phyloP scores from a whole-genome alignment of 768 basidiomycete genomes.

The Suillus alpinus region DNA sequence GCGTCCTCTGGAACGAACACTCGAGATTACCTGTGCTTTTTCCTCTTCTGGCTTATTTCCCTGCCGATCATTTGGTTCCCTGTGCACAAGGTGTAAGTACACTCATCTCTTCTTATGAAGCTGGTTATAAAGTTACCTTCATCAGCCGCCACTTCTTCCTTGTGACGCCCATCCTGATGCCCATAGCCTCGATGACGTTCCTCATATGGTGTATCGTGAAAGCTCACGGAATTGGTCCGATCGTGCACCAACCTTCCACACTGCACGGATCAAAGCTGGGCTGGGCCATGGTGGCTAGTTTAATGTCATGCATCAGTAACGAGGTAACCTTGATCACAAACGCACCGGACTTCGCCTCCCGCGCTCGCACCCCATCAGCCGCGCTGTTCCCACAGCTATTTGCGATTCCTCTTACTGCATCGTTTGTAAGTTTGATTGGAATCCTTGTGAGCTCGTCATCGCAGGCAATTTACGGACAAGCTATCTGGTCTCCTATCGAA shows the following conservation, averaged over 20 bases:
- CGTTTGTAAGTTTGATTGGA: constrained; percentile 73
- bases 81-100: constrained; percentile 70
- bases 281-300: constrained; percentile 71
- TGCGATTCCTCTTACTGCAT: constrained; percentile 70
- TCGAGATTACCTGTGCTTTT: constrained; percentile 77
- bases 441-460: constrained; percentile 82
- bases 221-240: constrained; percentile 74
- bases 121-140: constrained; percentile 9
- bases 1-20: constrained; percentile 70
- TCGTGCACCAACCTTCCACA: constrained; percentile 61
- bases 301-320: constrained; percentile 80
- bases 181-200: constrained; percentile 66
- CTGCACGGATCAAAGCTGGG: constrained; percentile 65
- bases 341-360: constrained; percentile 75
- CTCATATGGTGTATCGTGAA: constrained; percentile 78
- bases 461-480: constrained; percentile 69
- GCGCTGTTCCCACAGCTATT: constrained; percentile 66
- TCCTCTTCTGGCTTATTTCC: constrained; percentile 82
- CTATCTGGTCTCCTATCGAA: constrained; percentile 78
- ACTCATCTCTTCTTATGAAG: constrained; percentile 8
- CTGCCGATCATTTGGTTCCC: constrained; percentile 82
- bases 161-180: constrained; percentile 70
- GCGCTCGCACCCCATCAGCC: constrained; percentile 51
- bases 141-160: constrained; percentile 75
- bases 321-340: constrained; percentile 76